Evolutionary conservation across 768 basidiomycete genomes (phyloP), one percentile per base, ranked within the genome.

Genomic region (Leccinum incarnatum): DNA sequence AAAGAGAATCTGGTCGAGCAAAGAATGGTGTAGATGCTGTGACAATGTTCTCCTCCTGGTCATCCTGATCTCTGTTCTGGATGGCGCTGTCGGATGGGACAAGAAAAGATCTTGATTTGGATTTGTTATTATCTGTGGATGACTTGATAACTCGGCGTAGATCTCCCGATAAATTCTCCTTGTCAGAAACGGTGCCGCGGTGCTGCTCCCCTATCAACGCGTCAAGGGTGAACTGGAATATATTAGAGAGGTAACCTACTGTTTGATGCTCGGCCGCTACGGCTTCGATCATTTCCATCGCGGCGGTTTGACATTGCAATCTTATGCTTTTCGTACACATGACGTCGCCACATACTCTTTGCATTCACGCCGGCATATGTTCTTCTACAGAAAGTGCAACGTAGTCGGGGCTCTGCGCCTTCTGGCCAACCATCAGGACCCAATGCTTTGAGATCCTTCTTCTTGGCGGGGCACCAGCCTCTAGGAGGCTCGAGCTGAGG

Each of bases 321-420:
- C 73, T 91, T 92, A 71, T 93, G 91, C 68, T 93, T 92, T 74
- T 93, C 91, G 62, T 88, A 91, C 30, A 93, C 91, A 71, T 93
- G 91, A 50, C 91, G 80, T 59, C 91, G 77, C 91, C 91, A 93
- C 91, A 93, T 93, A 68, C 90, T 92, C 74, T 93, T 92, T 6
- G 91, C 91, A 69, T 93, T 93, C 32, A 91, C 88, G 11, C 91
- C 91, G 4, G 90, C 88, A 65, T 93, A 93, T 5, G 86, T 88
- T 63, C 91, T 81, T 63, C 91, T 77, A 65, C 91, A 93, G 67
- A 93, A 92, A 1, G 91, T 93, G 73, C 91, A 93, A 51, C 91
- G 80, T 25, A 93, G 78, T 17, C 88, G 76, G 8, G 90, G 90
- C 65, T 90, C 88, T 69, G 89, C 87, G 25, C 89, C 90, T 58